Base-by-base conservation (phyloP, 2,329 filamentous ascomycete genomes). In the Plectosphaerella sp. region DNA sequence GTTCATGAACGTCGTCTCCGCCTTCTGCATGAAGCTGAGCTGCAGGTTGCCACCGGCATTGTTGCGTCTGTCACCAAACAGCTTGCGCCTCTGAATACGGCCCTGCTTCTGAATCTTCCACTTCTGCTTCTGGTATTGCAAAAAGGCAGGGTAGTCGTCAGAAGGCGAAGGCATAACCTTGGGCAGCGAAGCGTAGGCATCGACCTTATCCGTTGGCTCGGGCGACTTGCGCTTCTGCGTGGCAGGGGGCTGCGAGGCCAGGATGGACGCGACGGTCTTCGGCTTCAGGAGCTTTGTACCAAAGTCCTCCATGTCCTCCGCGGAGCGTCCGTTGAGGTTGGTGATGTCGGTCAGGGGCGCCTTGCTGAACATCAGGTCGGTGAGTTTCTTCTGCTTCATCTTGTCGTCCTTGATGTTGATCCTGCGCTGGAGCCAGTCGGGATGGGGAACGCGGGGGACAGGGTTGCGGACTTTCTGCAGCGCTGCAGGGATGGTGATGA, bases 331-430 rank as follows among this genome's bases (percentile, higher is more conserved):
- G 60, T 69, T 83, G 68, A 78, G 67, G 80, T 95, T 72, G 65
- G 82, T 78, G 73, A 90, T 87, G 59, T 93, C 89, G 12, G 84
- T 82, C 22, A 96, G 69, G 0, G 90, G 88, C 45, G 78, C 83
- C 66, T 87, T 88, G 63, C 65, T 77, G 64, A 99, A 96, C 28
- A 33, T 33, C 61, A 96, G 76, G 63, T 97, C 94, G 0, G 93
- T 99, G 76, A 99, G 88, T 73, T 99, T 99, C 74, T 92, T 96
- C 72, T 99, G 94, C 75, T 99, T 96, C 78, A 97, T 87, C 66
- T 88, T 92, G 72, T 99, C 94, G 52, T 99, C 94, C 69, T 97
- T 97, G 68, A 88, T 87, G 59, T 94, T 90, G 69, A 99, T 97
- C 50, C 93, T 82, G 54, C 91, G 84, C 63, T 97, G 91, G 35